Percentiles rank a stretch among this genome's conserved stretches.
phyloP scores from a whole-genome alignment of 2,329 filamentous ascomycete species.

The Curvularia hawaiiensis region DNA sequence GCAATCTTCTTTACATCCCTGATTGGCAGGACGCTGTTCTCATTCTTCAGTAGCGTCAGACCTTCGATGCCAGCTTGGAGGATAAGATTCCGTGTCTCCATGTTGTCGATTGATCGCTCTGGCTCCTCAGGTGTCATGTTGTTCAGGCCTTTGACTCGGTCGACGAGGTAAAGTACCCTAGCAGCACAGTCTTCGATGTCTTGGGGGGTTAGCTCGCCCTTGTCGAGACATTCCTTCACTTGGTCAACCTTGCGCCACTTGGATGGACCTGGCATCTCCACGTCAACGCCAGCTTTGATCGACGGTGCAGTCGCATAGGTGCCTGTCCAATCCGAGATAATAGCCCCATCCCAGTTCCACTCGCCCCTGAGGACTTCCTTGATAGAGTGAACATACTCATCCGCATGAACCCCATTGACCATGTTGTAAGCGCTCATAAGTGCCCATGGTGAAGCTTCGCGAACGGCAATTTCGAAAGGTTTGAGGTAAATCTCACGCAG shows the following conservation, averaged over 20 bases:
- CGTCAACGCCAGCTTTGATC: constrained; percentile 46
- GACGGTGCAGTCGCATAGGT: constrained; percentile 48
- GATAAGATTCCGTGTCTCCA: constrained; percentile 64
- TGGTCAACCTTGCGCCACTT: constrained; percentile 48
- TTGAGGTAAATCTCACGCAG: constrained; percentile 74
- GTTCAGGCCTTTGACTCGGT: constrained; percentile 63
- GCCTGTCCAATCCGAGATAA: constrained; percentile 52
- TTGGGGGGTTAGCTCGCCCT: constrained; percentile 54
- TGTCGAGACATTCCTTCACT: constrained; percentile 40
- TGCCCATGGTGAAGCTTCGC: constrained; percentile 70
- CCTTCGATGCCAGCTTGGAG: constrained; percentile 66
- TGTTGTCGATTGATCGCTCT: constrained; percentile 59
- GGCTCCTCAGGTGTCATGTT: constrained; percentile 63
- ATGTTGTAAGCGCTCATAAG: constrained; percentile 73
- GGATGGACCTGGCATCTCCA: constrained; percentile 50
- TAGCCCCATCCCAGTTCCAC: constrained; percentile 50
- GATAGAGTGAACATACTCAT: constrained; percentile 49
- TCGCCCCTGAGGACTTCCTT: constrained; percentile 50
- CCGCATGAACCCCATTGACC: constrained; percentile 62
- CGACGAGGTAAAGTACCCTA: constrained; percentile 66
- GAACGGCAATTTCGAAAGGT: constrained; percentile 74
- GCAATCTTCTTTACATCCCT: constrained; percentile 63
- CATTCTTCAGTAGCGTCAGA: constrained; percentile 68
- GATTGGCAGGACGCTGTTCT: constrained; percentile 64
- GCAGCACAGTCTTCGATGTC: constrained; percentile 53